Conservation (phyloP, 371 early-diverging fungal genomes). For the Mortierella sp. region DNA sequence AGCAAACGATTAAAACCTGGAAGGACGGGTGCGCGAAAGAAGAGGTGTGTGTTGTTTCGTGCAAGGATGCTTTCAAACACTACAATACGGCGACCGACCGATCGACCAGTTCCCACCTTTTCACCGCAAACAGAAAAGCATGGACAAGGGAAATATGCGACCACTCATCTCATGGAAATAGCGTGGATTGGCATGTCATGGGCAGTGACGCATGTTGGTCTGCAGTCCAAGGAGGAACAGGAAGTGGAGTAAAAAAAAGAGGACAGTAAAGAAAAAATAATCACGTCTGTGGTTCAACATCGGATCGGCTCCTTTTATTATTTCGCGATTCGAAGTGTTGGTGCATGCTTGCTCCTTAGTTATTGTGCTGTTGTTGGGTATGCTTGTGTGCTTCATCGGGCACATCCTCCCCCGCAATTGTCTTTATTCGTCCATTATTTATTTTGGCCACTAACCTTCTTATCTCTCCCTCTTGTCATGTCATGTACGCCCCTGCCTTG, state of each 20-base stretch:
- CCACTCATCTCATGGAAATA: background rate
- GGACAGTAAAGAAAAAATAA: background rate
- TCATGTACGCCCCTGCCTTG: slow-evolving; percentile 18
- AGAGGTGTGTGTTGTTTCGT: background rate
- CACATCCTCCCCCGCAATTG: slow-evolving; percentile 12
- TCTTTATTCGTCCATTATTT: slow-evolving; percentile 14
- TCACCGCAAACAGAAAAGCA: background rate
- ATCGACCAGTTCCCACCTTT: background rate
- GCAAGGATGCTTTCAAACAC: background rate
- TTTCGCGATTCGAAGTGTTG: background rate
- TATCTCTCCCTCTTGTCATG: background rate
- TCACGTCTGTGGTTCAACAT: background rate
- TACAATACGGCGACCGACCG: background rate
- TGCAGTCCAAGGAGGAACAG: background rate
- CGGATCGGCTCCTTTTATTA: background rate
- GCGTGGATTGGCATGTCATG: background rate
- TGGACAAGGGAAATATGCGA: background rate
- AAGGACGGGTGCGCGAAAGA: too few relatives aligned
- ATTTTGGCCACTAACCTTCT: background rate
- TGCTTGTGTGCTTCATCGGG: background rate
- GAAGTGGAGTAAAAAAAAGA: background rate
- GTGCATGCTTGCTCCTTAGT: background rate
- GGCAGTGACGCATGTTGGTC: background rate
- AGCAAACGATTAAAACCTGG: background rate
- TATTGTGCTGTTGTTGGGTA: background rate